These are phyloP conservation scores for Thamnidium elegans DNA, from an alignment of 192 early-diverging fungal genomes.

Conservation along the genomic window DNA sequence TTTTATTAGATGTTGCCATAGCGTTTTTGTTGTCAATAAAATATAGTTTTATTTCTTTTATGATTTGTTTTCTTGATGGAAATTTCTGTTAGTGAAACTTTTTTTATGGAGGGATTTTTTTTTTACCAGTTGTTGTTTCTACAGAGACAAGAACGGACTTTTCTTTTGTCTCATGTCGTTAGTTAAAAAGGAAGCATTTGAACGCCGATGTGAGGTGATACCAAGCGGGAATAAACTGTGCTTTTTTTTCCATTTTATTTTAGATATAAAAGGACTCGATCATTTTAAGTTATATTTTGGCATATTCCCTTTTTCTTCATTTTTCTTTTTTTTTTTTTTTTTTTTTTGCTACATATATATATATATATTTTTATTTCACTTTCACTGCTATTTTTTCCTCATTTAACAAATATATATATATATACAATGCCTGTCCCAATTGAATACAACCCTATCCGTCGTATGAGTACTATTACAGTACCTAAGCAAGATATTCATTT, in stretches of 20 bases:
- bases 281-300: neutral
- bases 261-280: conserved; percentile 5
- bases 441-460: conserved; percentile 27
- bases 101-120: too few relatives aligned
- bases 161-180: conserved; percentile 13
- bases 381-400: neutral
- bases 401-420: neutral
- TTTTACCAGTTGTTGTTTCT: too few relatives aligned
- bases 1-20: too few relatives aligned
- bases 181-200: neutral
- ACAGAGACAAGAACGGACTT: neutral
- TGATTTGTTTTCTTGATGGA: too few relatives aligned
- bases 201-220: conserved; percentile 7
- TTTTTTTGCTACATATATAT: neutral
- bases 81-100: too few relatives aligned
- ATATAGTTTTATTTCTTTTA: too few relatives aligned
- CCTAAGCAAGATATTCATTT: conserved; percentile 37
- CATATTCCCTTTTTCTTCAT: conserved; percentile 4
- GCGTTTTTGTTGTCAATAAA: too few relatives aligned
- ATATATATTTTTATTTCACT: conserved; percentile 5
- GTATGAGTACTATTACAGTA: conserved; percentile 33
- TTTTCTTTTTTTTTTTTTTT: neutral
- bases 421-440: conserved; percentile 31
- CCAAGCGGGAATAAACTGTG: neutral
- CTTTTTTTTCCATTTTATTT: neutral